These are phyloP conservation scores for Allium fistulosum DNA, from an alignment of 106 monocot genomes.

Conservation along the genomic window DNA sequence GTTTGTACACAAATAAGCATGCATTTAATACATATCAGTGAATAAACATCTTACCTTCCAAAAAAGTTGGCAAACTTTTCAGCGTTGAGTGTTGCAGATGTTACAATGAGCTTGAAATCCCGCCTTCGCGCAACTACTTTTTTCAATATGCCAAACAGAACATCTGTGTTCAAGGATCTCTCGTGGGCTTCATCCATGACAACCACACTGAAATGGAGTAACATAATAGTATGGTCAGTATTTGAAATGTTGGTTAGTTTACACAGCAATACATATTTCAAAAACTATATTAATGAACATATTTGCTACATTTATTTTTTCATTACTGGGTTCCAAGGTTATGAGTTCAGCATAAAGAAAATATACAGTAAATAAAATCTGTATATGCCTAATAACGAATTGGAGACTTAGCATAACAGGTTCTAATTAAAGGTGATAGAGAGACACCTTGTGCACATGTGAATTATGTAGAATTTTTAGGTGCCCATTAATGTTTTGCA, in stretches of 20 bases:
- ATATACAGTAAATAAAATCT: not conserved
- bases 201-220: slow-evolving; percentile 44
- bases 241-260: not conserved
- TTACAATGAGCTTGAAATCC: slow-evolving; percentile 97
- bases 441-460: too few species aligned
- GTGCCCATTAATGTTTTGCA: too few species aligned
- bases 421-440: too few species aligned
- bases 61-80: slow-evolving; percentile 94
- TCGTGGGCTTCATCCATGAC: slow-evolving; percentile 99
- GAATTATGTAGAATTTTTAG: too few species aligned
- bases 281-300: too few species aligned
- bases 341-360: not conserved
- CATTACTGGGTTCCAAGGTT: not conserved
- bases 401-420: too few species aligned
- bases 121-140: slow-evolving; percentile 88
- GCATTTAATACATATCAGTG: not conserved
- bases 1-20: not conserved
- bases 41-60: slow-evolving; percentile 47
- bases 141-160: slow-evolving; percentile 91
- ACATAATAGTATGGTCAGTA: not conserved
- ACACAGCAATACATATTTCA: not conserved
- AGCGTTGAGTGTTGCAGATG: slow-evolving; percentile 95
- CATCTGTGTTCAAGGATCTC: slow-evolving; percentile 89
- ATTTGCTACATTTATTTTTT: too few species aligned
- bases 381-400: too few species aligned